Base-by-base conservation (phyloP, 2,329 filamentous ascomycete species). In the Xylariomycetidae sp. region DNA sequence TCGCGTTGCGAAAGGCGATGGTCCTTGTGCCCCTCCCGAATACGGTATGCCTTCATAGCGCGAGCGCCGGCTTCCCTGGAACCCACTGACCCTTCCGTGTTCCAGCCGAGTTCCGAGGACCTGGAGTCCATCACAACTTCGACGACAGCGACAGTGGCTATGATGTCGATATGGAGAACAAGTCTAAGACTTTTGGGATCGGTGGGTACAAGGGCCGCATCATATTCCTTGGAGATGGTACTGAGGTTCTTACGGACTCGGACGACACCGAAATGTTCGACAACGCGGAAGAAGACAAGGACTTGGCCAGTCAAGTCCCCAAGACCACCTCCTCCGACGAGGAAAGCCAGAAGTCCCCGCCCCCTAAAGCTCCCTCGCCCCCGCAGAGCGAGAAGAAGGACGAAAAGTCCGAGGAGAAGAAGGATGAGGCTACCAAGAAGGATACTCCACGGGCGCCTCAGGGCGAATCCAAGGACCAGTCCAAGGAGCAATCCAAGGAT, bases 21-120 rank as follows among this genome's bases (percentile, higher is more conserved):
- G 92, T 54, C 92, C 92, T 60, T 96, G 90, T 71, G 92, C 92
- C 62, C 92, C 92, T 65, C 92, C 90, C 57, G 92, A 98, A 80
- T 98, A 96, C 72, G 92, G 92, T 89, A 90, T 82, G 87, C 59
- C 59, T 60, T 65, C 64, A 61, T 57, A 53, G 47, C 48, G 51
- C 46, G 43, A 40, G 42, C 44, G 45, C 44, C 43, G n/a, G n/a
- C n/a, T n/a, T n/a, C 39, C 44, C 46, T 47, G 46, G 44, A 47
- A 44, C 44, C 40, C 50, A 51, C 56, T 57, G 47, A 56, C 52
- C 37, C 18, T 29, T 39, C 42, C 36, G 42, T 52, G 46, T 47
- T 48, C 48, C 67, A 90, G 85, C 85, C 65, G 83, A 90, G 65
- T 88, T 89, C 68, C 82, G 85, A 51, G 85, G 85, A 49, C 85